phyloP scores from a whole-genome alignment of 164 flowering plant genomes.

The Litsea cubeba region DNA sequence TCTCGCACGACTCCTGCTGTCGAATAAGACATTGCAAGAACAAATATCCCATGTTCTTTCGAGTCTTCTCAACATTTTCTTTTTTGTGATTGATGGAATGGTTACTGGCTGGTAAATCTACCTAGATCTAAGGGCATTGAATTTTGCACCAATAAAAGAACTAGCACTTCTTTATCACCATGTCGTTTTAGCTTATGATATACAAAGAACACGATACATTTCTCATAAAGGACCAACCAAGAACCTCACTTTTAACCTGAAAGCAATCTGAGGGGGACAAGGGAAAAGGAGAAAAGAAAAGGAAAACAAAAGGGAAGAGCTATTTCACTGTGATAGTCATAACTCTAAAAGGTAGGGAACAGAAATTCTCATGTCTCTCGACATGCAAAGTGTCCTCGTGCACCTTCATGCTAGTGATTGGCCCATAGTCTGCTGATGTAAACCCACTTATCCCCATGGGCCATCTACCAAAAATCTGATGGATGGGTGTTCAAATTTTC shows the following conservation, averaged over 20 bases:
- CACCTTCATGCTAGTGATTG: too few relatives aligned
- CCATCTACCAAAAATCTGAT: too few relatives aligned
- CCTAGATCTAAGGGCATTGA: neutral
- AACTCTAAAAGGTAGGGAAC: too few relatives aligned
- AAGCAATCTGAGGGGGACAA: neutral
- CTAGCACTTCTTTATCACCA: neutral
- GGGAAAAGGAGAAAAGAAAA: neutral
- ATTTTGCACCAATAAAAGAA: neutral
- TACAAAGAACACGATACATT: neutral
- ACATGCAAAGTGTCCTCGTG: too few relatives aligned
- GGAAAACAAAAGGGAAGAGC: neutral
- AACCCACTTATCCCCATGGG: too few relatives aligned
- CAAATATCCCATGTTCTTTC: neutral
- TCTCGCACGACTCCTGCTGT: neutral
- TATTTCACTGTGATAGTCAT: too few relatives aligned
- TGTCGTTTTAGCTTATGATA: neutral
- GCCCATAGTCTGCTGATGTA: too few relatives aligned
- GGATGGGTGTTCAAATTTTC: too few relatives aligned
- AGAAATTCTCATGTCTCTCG: too few relatives aligned
- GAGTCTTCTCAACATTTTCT: neutral
- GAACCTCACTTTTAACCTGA: neutral
- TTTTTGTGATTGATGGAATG: neutral
- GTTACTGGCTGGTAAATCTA: neutral
- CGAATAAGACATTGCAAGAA: neutral
- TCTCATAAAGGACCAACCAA: neutral